A percentile compares a stretch with the other conserved stretches of the same genome.
Conservation (phyloP, 495 filamentous ascomycete species). For the Talaromyces borbonicus region DNA sequence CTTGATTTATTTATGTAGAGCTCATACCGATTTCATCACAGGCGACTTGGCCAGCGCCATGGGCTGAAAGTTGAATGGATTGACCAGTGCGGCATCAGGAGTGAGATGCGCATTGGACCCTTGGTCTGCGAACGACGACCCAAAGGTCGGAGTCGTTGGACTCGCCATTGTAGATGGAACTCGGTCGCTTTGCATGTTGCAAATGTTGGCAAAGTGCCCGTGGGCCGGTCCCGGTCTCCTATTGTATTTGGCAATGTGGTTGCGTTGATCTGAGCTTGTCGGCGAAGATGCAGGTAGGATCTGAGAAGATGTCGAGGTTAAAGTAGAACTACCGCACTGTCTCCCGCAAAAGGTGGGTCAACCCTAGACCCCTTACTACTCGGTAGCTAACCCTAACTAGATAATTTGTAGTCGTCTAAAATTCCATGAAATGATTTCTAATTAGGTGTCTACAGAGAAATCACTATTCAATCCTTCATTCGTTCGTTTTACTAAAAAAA, state of each 20-base stretch:
- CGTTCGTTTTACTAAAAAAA: slow-evolving; percentile 11
- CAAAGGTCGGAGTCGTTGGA: slow-evolving; percentile 34
- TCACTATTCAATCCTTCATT: background rate
- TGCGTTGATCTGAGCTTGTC: too few relatives aligned
- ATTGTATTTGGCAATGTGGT: too few relatives aligned
- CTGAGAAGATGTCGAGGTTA: too few relatives aligned
- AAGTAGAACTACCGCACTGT: too few relatives aligned
- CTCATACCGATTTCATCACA: slow-evolving; percentile 66
- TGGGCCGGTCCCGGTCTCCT: too few relatives aligned
- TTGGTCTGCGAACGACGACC: slow-evolving; percentile 26
- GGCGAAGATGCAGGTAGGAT: too few relatives aligned
- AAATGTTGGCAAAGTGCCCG: too few relatives aligned
- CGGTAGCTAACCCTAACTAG: too few relatives aligned
- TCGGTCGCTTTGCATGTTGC: slow-evolving; percentile 17
- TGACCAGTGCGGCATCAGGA: slow-evolving; percentile 25
- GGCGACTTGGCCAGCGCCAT: slow-evolving; percentile 66
- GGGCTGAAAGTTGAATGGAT: slow-evolving; percentile 92
- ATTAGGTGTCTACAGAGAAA: background rate
- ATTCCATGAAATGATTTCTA: too few relatives aligned
- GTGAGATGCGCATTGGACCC: slow-evolving; percentile 26
- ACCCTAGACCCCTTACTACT: too few relatives aligned
- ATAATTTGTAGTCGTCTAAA: too few relatives aligned
- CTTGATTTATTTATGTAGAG: background rate
- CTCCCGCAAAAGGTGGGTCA: too few relatives aligned
- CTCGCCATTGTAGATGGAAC: slow-evolving; percentile 20